Conservation (phyloP, 139 green algal species). For the Desmodesmus armatus region DNA sequence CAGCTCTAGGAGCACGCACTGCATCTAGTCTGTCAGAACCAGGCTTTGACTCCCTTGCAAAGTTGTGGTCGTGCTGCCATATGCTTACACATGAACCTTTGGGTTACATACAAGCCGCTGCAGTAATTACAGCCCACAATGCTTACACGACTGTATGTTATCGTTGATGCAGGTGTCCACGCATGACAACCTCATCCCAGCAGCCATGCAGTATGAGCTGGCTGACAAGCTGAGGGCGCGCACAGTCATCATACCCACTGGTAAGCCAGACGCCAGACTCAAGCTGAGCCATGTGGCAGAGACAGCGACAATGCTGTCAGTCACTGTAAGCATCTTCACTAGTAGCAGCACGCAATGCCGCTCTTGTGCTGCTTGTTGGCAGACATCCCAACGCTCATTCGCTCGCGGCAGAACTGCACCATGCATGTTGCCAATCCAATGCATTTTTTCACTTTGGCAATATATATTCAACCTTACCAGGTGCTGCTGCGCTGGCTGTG, state of each 20-base stretch:
- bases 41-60: no score
- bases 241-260: slow-evolving; percentile 30
- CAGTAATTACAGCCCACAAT: no score
- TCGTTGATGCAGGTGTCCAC: slow-evolving; percentile 36
- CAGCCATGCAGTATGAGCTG: slow-evolving; percentile 40
- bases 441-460: neutral
- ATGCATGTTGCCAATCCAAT: neutral
- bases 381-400: no score
- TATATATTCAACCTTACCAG: neutral
- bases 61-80: no score
- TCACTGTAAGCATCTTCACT: neutral
- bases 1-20: no score
- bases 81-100: no score
- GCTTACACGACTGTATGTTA: no score
- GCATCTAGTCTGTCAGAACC: no score
- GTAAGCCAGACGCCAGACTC: neutral
- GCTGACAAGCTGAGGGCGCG: slow-evolving; percentile 16
- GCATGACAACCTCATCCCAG: slow-evolving; percentile 29
- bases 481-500: neutral
- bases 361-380: no score
- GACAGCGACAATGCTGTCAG: neutral
- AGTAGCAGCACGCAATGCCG: no score
- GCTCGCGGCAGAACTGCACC: neutral
- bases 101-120: no score
- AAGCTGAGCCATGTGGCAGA: no score